Evolutionary conservation across 148 eudicot species (phyloP).

Genomic region (Polygonum aviculare): DNA sequence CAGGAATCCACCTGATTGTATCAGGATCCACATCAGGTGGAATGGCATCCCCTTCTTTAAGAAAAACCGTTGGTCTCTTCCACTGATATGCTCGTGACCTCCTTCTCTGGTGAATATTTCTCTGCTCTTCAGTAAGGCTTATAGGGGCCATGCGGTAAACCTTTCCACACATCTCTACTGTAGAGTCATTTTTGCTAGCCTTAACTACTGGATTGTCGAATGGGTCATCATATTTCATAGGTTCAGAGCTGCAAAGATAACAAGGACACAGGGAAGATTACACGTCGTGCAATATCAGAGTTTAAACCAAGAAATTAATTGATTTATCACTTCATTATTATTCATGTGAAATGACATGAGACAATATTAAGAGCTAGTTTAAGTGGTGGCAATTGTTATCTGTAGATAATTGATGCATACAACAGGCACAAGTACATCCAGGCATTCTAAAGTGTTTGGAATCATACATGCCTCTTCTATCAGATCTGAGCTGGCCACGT

Average conservation of each 20-base stretch:
- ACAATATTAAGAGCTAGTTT: neutral
- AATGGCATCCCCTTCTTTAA: slow-evolving; percentile 88
- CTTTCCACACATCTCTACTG: slow-evolving; percentile 97
- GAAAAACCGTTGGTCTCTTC: slow-evolving; percentile 89
- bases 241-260: slow-evolving; percentile 45
- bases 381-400: neutral
- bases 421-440: neutral
- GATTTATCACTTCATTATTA: neutral
- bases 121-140: slow-evolving; percentile 76
- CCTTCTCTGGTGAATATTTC: slow-evolving; percentile 73
- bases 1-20: slow-evolving; percentile 94
- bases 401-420: neutral
- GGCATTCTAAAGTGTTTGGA: neutral
- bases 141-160: slow-evolving; percentile 84
- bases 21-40: slow-evolving; percentile 97
- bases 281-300: neutral
- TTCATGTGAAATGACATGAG: neutral
- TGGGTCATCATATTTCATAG: slow-evolving; percentile 94
- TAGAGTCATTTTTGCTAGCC: slow-evolving; percentile 55
- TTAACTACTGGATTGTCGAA: slow-evolving; percentile 93
- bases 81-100: slow-evolving; percentile 98
- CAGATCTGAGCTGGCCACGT: slow-evolving; percentile 97
- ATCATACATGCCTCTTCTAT: slow-evolving; percentile 99
- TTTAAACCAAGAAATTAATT: neutral
- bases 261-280: slow-evolving; percentile 9